Conservation (phyloP, 2,329 filamentous ascomycete genomes). For the Karstenula rhodostoma region DNA sequence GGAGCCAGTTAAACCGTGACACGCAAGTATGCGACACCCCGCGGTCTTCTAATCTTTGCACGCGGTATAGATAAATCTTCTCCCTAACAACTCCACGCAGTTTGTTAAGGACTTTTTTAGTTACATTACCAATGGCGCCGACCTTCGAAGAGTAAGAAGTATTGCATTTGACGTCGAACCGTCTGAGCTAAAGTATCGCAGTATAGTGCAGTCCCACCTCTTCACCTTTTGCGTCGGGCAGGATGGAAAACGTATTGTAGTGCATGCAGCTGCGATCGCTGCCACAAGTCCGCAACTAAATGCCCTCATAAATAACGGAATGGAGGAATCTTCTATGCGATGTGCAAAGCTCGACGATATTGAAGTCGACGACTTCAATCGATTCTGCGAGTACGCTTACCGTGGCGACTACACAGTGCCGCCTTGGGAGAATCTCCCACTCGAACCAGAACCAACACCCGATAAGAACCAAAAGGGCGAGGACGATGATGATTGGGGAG, state of each 20-base stretch:
- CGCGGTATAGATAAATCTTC: not conserved
- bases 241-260: constrained; percentile 26
- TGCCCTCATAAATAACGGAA: constrained; percentile 31
- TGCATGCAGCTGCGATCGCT: constrained; percentile 33
- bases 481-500: not conserved
- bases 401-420: constrained; percentile 32
- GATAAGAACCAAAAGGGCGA: constrained; percentile 8
- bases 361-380: constrained; percentile 31
- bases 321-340: constrained; percentile 26
- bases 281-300: constrained; percentile 23
- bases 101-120: not conserved
- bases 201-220: constrained; percentile 30
- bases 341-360: constrained; percentile 24
- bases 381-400: constrained; percentile 35
- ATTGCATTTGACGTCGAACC: not conserved
- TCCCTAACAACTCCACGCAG: not conserved
- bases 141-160: constrained; percentile 16
- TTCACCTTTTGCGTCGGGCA: constrained; percentile 36
- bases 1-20: constrained; percentile 16
- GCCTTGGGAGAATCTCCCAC: constrained; percentile 17
- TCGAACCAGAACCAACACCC: constrained; percentile 9
- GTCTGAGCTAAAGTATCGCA: constrained; percentile 23
- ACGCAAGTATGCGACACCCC: not conserved
- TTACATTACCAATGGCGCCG: not conserved
- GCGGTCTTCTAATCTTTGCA: too few species aligned